These are phyloP conservation scores for Xerophyta viscosa DNA, from an alignment of 106 monocot species.

Conservation along the genomic window DNA sequence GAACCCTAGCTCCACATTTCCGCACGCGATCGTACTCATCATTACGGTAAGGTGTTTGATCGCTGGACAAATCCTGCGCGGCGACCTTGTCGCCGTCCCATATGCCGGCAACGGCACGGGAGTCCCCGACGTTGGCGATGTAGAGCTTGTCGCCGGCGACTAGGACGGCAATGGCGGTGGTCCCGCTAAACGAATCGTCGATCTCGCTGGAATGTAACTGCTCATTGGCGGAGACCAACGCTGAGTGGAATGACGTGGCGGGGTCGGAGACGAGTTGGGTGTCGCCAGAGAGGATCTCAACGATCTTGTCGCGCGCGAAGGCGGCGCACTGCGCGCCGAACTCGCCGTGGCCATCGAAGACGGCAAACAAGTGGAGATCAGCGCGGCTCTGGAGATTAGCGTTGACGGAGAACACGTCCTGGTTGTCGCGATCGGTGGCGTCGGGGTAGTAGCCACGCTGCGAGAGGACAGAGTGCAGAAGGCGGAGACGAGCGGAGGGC, in stretches of 20 bases:
- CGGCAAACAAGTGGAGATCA: constrained; percentile 65
- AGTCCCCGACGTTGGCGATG: constrained; percentile 86
- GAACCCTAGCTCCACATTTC: constrained; percentile 61
- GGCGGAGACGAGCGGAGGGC: constrained; percentile 27
- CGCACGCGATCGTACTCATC: constrained; percentile 81
- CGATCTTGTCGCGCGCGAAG: constrained; percentile 46
- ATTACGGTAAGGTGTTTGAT: constrained; percentile 77
- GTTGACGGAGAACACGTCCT: constrained; percentile 45
- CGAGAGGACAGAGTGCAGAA: constrained; percentile 50
- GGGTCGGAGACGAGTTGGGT: constrained; percentile 33
- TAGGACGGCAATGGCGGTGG: constrained; percentile 66
- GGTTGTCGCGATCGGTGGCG: constrained; percentile 53
- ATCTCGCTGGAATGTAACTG: constrained; percentile 51
- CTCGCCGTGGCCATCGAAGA: constrained; percentile 85
- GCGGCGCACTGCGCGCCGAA: constrained; percentile 54
- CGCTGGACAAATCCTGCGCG: constrained; percentile 57
- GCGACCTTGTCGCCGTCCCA: constrained; percentile 24
- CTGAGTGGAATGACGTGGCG: constrained; percentile 26
- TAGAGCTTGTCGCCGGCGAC: constrained; percentile 40
- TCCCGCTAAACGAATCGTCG: constrained; percentile 82
- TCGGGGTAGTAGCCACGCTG: constrained; percentile 69
- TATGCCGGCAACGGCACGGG: constrained; percentile 61
- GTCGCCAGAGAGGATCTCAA: constrained; percentile 26
- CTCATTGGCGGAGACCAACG: constrained; percentile 38
- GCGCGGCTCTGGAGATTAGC: constrained; percentile 42